Base-by-base conservation (phyloP, 805 yeast genomes). In the Wickerhamiella shivajii region DNA sequence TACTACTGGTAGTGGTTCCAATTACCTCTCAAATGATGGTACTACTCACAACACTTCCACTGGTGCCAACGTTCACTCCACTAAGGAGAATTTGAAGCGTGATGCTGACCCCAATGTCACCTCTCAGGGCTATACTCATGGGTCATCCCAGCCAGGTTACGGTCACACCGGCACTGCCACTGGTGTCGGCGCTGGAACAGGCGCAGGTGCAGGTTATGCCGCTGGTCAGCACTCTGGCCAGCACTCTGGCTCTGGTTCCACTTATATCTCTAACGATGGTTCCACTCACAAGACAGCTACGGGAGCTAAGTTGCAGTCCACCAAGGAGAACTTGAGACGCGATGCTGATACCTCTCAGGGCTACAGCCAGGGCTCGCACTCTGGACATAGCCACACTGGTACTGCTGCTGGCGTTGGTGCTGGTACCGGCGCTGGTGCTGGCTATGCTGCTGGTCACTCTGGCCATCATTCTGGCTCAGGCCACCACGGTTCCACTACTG, bases 121-220 rank as follows among this genome's bases (percentile, higher is more conserved):
- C 27, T 13, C 12, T 18, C 12, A n/a, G 6, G 27, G 11, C 18
- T n/a, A 5, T 14, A 14, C 14, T 23, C 12, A 14, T n/a, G 6
- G 25, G 12, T 23, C 12, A 11, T 6, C 25, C 10, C 14, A 6
- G 25, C 12, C n/a, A 23, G 6, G 14, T 14, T 14, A 5, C 25
- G 12, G 25, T 6, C 25, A 5, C 25, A 32, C 23, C 13, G 8
- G 16, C 18, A 35, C 27, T 28, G 38, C 20, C 16, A 6, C 31
- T 9, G 38, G 22, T 5, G 34, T 27, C 16, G 26, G 20, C 4
- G 38, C 32, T 26, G 25, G 19, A 4, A 12, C 30, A 3, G 30
- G 25, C 19, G 25, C 38, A 14, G 25, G 27, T 22, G 30, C 29
- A 20, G 38, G 32, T 26, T 27, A 27, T 22, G 12, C 13, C 12